Evolutionary conservation across 2,329 filamentous ascomycete species (phyloP).

Genomic region (Xylaria sp.): DNA sequence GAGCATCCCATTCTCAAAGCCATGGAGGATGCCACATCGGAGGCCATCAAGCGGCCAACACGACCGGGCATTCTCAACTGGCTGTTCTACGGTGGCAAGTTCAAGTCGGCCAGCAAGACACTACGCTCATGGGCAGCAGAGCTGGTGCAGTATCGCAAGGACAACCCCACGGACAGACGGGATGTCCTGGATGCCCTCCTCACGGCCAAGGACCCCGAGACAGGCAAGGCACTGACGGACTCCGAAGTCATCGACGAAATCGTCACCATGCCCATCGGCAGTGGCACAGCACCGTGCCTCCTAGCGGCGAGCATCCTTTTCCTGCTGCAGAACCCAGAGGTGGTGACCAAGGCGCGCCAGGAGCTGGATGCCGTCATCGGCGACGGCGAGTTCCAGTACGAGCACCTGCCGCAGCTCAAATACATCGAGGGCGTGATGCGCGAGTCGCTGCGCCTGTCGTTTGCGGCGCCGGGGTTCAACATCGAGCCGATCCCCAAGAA

Average conservation of each 20-base stretch:
- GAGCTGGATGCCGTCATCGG: constrained; percentile 66
- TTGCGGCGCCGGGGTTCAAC: constrained; percentile 66
- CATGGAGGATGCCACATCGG: constrained; percentile 66
- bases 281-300: constrained; percentile 61
- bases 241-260: constrained; percentile 75
- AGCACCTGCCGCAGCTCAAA: constrained; percentile 62
- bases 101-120: constrained; percentile 62
- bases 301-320: constrained; percentile 61
- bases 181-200: constrained; percentile 72
- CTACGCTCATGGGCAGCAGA: constrained; percentile 68
- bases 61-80: constrained; percentile 64
- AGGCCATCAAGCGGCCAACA: constrained; percentile 66
- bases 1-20: constrained; percentile 62
- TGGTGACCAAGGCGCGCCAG: constrained; percentile 60
- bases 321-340: constrained; percentile 62
- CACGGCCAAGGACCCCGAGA: constrained; percentile 69
- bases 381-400: constrained; percentile 55
- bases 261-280: constrained; percentile 72
- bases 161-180: constrained; percentile 64
- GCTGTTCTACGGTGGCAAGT: constrained; percentile 64
- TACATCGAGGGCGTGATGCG: constrained; percentile 66
- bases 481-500: constrained; percentile 59
- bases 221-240: constrained; percentile 66
- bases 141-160: constrained; percentile 66
- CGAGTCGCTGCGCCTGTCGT: constrained; percentile 65